Evolutionary conservation across 192 early-diverging fungal genomes (phyloP), one percentile per base, ranked within the genome.

Genomic region (Mortierella hygrophila): DNA sequence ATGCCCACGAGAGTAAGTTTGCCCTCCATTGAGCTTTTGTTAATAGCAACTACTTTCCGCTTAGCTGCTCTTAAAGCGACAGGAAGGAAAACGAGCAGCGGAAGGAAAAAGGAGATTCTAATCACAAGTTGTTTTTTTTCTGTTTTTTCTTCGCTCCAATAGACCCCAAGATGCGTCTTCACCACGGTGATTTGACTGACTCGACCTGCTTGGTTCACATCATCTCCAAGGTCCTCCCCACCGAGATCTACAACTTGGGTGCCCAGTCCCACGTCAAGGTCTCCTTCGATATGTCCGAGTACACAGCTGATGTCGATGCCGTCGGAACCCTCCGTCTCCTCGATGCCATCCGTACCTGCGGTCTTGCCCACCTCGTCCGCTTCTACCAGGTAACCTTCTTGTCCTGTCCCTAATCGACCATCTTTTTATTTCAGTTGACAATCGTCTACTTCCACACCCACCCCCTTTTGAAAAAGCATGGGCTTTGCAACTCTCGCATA

Each of bases 131-230:
- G 6, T 60, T 60, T 26, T 65, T 65, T 65, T 23, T 65, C 38
- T 40, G 6, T 6, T 3, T 32, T 32, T 32, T 11, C n/a, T 65
- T 11, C 60, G 23, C 10, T 11, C 26, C 4, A 10, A 32, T 72
- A 91, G 92, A 88, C 68, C 89, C 93, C 49, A 90, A 93, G 72
- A 94, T 94, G 93, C 91, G 95, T 80, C 91, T 95, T 41, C 95
- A 96, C 83, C 91, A 96, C 82, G 95, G 95, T 78, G 95, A 96
- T 74, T 91, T 96, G 83, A 96, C 95, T 32, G 95, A 96, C 76
- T 94, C 94, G 10, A 95, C 95, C 15, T 94, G 93, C 86, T 85
- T 96, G 70, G 94, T 95, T 21, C 91, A 95, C 76, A 96, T 96
- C 80, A 90, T 95, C 42, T 88, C 91, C 52, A 91, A 94, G 77